Evolutionary conservation across 805 yeast species (phyloP).

Genomic region (Candida hispaniensis): DNA sequence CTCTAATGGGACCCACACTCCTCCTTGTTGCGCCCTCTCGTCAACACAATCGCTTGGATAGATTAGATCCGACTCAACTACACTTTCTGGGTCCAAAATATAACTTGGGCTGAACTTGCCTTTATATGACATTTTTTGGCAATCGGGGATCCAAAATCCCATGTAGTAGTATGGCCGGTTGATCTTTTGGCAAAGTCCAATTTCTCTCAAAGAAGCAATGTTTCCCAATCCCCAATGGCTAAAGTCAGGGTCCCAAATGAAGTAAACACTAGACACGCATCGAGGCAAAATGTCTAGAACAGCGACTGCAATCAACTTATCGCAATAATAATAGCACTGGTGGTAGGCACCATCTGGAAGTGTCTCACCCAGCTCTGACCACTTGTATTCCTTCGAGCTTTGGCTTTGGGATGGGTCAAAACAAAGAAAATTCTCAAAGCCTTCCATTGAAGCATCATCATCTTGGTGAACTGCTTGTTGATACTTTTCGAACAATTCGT

Average conservation of each 20-base stretch:
- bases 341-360: slow-evolving; percentile 51
- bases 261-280: slow-evolving; percentile 65
- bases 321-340: slow-evolving; percentile 62
- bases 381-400: not conserved
- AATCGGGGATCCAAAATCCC: slow-evolving; percentile 73
- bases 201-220: slow-evolving; percentile 61
- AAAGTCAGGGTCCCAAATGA: slow-evolving; percentile 78
- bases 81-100: slow-evolving; percentile 29
- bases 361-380: slow-evolving; percentile 1
- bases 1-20: slow-evolving; percentile 11
- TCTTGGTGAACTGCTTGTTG: slow-evolving; percentile 66
- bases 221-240: slow-evolving; percentile 65
- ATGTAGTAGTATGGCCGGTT: slow-evolving; percentile 52
- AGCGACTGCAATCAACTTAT: slow-evolving; percentile 57
- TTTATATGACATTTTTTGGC: slow-evolving; percentile 76
- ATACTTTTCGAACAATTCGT: slow-evolving; percentile 41
- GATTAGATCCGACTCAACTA: too few relatives aligned
- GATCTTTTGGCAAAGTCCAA: slow-evolving; percentile 41
- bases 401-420: slow-evolving; percentile 43
- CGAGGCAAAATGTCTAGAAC: slow-evolving; percentile 68
- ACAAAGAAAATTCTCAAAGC: slow-evolving; percentile 61
- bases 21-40: too few relatives aligned
- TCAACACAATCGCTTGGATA: too few relatives aligned
- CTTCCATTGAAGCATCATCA: slow-evolving; percentile 34
- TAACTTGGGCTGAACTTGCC: slow-evolving; percentile 40